A percentile compares a stretch with the other conserved stretches of the same genome.
Evolutionary conservation across 2,329 filamentous ascomycete genomes (phyloP).

Genomic region (Eutypella sp.): DNA sequence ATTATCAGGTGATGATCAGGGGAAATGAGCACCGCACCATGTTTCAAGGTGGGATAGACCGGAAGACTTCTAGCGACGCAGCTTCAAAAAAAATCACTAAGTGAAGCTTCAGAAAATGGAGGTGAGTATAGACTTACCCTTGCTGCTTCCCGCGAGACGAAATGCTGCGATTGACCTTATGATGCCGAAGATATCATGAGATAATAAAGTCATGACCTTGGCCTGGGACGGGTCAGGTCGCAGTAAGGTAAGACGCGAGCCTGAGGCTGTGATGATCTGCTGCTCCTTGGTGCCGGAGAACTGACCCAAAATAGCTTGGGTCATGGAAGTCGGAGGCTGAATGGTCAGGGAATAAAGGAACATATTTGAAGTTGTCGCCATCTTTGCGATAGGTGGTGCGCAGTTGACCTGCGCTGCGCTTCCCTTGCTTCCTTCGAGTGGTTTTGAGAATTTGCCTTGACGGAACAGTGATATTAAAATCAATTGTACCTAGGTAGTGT

Average conservation of each 20-base stretch:
- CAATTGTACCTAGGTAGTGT: too few relatives aligned
- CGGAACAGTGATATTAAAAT: too few relatives aligned
- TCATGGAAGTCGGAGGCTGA: constrained; percentile 80
- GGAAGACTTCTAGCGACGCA: constrained; percentile 43
- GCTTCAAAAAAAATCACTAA: constrained; percentile 69
- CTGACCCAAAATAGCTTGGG: constrained; percentile 87
- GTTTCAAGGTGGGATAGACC: constrained; percentile 16
- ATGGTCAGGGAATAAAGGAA: constrained; percentile 98
- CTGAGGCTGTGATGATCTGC: constrained; percentile 91
- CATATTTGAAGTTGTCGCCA: constrained; percentile 98
- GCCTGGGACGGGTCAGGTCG: constrained; percentile 81
- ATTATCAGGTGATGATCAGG: constrained; percentile 9
- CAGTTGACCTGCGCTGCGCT: constrained; percentile 28
- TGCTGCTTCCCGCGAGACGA: constrained; percentile 85
- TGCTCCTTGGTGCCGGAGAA: constrained; percentile 96
- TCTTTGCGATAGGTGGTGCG: constrained; percentile 38
- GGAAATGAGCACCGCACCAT: constrained; percentile 17
- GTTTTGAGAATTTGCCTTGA: too few relatives aligned
- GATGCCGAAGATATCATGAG: constrained; percentile 94
- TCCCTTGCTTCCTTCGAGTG: constrained; percentile 2
- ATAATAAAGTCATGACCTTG: constrained; percentile 79
- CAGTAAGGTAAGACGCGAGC: constrained; percentile 82
- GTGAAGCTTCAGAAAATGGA: constrained; percentile 50
- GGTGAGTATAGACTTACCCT: constrained; percentile 66
- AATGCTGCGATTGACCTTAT: constrained; percentile 86